Evolutionary conservation across 73 alveolate genomes (phyloP), one percentile per base, ranked within the genome.

Genomic region (Paramecium tetraurelia): DNA sequence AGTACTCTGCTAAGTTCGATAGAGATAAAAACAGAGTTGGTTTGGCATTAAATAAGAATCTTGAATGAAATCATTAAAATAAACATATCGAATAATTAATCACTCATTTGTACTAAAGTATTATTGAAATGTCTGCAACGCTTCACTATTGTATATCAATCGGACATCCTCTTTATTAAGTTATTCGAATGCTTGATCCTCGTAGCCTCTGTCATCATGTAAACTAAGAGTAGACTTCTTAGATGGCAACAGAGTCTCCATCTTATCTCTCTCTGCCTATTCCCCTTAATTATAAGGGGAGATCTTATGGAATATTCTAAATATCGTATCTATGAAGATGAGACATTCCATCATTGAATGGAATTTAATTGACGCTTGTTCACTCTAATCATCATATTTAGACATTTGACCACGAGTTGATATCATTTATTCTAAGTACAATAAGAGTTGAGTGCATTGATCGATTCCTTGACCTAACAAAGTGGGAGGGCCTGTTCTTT

Each of bases 21-120:
- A 92, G 94, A 95, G 94, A 95, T 76, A 80, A 93, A 76, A 93
- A 94, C 94, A 95, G 95, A 84, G 97, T 96, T 0, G 96, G 97
- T 4, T 93, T 96, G 43, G 96, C 96, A 35, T 38, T 72, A 35
- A 63, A 63, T 63, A 63, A 63, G 29, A 63, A 63, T 63, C 84
- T 14, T 63, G 41, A 63, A 63, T 63, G 84, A 63, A 31, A 63
- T 63, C 59, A 48, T 53, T 18, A 18, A n/a, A 53, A 53, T 4
- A 53, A 3, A 40, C 31, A 63, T 63, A 33, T 33, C 11, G 5
- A 63, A 63, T 63, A 48, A 63, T 63, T 5, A 14, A 63, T 63
- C 84, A 63, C 48, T 63, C 84, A 72, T 35, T 43, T 36, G 86
- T 40, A 29, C 58, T 36, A 72, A 72, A 72, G 27, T 72, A 72